Evolutionary conservation across 345 rosid genomes (phyloP).

Genomic region (Eucalyptus regnans): DNA sequence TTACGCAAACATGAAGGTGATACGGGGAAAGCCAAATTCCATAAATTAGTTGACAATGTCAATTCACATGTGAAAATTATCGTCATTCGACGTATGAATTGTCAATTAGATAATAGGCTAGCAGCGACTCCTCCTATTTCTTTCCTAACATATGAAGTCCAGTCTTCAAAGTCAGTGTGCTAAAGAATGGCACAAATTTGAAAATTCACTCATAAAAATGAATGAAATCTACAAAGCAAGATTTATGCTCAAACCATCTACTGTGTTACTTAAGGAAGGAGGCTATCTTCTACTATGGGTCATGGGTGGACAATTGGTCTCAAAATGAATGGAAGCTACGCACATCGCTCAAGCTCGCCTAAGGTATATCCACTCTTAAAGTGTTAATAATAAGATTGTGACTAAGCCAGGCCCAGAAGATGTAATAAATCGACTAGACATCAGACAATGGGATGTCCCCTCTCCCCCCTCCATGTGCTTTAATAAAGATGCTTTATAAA

Average conservation of each 20-base stretch:
- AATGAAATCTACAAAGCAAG: neutral
- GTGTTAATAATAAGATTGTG: neutral
- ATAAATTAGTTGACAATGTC: neutral
- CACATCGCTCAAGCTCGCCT: neutral
- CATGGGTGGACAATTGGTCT: neutral
- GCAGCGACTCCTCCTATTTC: neutral
- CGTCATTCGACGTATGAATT: neutral
- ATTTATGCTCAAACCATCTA: neutral
- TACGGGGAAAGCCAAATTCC: neutral
- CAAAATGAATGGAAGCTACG: neutral
- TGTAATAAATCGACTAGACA: neutral
- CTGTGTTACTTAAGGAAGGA: accelerated
- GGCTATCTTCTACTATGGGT: neutral
- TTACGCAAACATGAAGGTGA: neutral
- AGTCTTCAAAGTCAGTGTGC: neutral
- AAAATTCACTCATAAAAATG: neutral
- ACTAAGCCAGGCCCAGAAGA: neutral
- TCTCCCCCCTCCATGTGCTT: neutral
- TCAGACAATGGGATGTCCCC: neutral
- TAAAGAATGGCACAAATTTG: neutral
- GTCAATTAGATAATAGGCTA: neutral
- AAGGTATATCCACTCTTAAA: neutral
- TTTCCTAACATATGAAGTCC: neutral
- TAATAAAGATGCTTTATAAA: neutral
- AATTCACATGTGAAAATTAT: neutral